Base-by-base conservation (phyloP, 2,329 filamentous ascomycete genomes). In the Scytalidium sp. region DNA sequence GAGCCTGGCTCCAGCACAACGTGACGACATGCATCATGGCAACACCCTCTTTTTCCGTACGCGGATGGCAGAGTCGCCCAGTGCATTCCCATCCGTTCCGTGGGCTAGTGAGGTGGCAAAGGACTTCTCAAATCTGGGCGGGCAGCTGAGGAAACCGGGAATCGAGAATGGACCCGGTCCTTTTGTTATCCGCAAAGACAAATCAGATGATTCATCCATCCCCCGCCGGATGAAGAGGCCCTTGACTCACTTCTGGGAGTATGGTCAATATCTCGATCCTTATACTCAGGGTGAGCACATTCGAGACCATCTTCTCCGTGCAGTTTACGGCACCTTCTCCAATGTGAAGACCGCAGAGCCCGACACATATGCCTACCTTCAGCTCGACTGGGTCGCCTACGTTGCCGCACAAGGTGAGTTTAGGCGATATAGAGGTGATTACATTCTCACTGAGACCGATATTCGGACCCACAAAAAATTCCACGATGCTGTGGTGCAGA, bases 91-190 rank as follows among this genome's bases (percentile, higher is more conserved):
- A 8, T 7, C 7, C 25, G 25, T 29, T 7, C 25, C 25, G 13
- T 29, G 25, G 25, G 25, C 25, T 8, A 29, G 8, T 29, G 25
- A 29, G 25, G 25, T 29, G 13, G 25, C 25, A 13, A 29, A 29
- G 25, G 25, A 29, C 78, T 13, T 70, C 64, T 19, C 73, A 74
- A n/a, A 72, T 70, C 56, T 79, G 82, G 9, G 74, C 70, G 0
- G 72, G 62, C 6, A 66, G 23, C 19, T 50, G 40, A 36, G 63
- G 63, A n/a, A 56, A 19, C 19, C 45, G 56, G 7, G 55, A 25
- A 50, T 67, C 63, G 42, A 64, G 56, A 29, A 29, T 13, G 25
- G 25, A 29, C 25, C 25, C 13, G 25, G 25, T 13, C 25, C 25
- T 29, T 29, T 13, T 13, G 25, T 29, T 13, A 13, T 29, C 13